Evolutionary conservation across 2,329 filamentous ascomycete species (phyloP).

Genomic region (Dothiorella sarmentorum): DNA sequence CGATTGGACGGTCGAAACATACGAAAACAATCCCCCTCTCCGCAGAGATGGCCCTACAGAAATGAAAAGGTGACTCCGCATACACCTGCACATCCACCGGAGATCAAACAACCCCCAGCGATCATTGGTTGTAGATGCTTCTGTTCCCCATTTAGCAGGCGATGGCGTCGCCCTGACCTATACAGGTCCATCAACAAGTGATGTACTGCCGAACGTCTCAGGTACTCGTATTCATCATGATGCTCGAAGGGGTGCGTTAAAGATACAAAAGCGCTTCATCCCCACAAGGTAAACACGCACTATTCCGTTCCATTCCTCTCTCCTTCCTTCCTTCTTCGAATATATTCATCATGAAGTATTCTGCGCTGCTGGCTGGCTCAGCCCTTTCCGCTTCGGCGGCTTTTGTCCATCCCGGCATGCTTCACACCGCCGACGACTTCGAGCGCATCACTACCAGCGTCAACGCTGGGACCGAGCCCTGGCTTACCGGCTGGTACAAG

Average conservation of each 20-base stretch:
- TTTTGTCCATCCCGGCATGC: constrained; percentile 34
- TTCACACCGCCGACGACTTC: constrained; percentile 40
- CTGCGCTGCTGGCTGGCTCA: not conserved
- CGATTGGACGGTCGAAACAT: not conserved
- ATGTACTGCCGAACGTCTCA: not conserved
- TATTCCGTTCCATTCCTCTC: not conserved
- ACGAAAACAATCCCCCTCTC: not conserved
- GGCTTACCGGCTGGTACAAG: constrained; percentile 35
- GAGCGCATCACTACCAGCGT: constrained; percentile 41
- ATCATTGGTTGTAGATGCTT: not conserved
- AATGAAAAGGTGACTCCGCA: not conserved
- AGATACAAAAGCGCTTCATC: not conserved
- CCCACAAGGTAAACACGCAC: not conserved
- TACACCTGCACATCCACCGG: not conserved
- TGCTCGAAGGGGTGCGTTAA: not conserved
- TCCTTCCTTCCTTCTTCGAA: not conserved
- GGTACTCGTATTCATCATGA: not conserved
- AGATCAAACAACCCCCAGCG: not conserved
- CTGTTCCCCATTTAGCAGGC: not conserved
- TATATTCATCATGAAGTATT: not conserved
- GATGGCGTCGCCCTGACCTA: not conserved
- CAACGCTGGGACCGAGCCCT: constrained; percentile 32
- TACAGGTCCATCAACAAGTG: not conserved
- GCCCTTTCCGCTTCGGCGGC: constrained; percentile 6
- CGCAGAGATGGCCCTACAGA: not conserved